Evolutionary conservation across 164 flowering plant genomes (phyloP).

Genomic region (Brasenia schreberi): DNA sequence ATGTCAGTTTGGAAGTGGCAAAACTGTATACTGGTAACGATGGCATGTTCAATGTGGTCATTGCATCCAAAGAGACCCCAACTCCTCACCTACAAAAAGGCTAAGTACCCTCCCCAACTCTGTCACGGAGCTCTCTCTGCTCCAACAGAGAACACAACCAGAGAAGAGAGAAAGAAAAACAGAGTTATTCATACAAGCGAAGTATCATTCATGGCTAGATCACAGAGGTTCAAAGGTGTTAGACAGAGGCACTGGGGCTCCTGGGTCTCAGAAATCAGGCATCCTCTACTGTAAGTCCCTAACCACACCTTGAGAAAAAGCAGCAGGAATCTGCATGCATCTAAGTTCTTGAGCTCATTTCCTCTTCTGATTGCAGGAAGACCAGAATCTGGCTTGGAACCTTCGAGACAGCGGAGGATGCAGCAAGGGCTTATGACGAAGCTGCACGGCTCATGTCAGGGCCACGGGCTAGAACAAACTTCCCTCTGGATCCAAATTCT

Average conservation of each 20-base stretch:
- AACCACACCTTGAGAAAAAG: not conserved
- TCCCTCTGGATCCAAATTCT: constrained; percentile 9
- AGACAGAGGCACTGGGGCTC: constrained; percentile 21
- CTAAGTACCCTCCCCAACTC: constrained; percentile 1
- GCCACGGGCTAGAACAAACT: constrained; percentile 11
- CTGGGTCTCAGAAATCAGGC: constrained; percentile 18
- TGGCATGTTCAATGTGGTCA: not conserved
- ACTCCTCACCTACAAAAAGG: constrained; percentile 8
- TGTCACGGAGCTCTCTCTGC: not conserved
- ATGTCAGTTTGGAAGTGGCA: not conserved
- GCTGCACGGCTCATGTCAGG: constrained; percentile 14
- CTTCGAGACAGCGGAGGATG: constrained; percentile 15
- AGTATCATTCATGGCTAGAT: constrained; percentile 8
- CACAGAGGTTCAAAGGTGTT: constrained; percentile 16
- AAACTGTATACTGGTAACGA: not conserved
- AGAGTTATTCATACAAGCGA: not conserved
- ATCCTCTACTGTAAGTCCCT: constrained; percentile 13
- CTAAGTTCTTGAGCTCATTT: not conserved
- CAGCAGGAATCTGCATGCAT: not conserved
- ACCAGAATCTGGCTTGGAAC: constrained; percentile 18
- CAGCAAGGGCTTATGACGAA: constrained; percentile 16
- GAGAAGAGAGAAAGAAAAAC: not conserved
- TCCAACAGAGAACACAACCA: not conserved
- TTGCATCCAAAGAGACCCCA: not conserved
- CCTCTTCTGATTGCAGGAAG: constrained; percentile 7